Conservation (phyloP, 192 early-diverging fungal genomes). For the Coemansia sp. region DNA sequence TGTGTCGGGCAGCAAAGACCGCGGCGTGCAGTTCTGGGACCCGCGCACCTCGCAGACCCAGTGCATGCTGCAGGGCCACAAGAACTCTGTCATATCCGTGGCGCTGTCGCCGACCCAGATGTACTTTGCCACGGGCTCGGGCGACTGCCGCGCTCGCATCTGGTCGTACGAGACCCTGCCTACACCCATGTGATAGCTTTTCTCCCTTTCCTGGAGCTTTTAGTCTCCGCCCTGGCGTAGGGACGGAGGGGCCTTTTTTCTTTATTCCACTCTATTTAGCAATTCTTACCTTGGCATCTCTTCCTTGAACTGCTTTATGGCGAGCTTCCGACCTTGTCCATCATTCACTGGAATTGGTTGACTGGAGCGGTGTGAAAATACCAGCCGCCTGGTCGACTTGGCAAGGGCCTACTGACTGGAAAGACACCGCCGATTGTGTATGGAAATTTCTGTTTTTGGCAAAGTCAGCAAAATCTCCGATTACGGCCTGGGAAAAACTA, state of each 20-base stretch:
- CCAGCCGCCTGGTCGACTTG: too few relatives aligned
- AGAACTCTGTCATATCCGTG: slow-evolving; percentile 96
- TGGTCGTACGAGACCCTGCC: slow-evolving; percentile 75
- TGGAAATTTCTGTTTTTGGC: neutral
- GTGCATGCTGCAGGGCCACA: slow-evolving; percentile 88
- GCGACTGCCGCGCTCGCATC: slow-evolving; percentile 87
- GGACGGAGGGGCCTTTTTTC: neutral
- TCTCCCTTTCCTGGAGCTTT: neutral
- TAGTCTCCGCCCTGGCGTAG: neutral
- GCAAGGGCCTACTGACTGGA: too few relatives aligned
- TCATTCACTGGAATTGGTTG: too few relatives aligned
- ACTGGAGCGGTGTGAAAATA: too few relatives aligned
- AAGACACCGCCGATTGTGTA: too few relatives aligned
- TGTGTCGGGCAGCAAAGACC: slow-evolving; percentile 89
- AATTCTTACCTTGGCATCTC: too few relatives aligned
- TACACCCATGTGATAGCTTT: neutral
- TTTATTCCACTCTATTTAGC: neutral
- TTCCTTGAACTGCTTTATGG: too few relatives aligned
- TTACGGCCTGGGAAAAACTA: slow-evolving; percentile 4
- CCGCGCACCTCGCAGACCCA: slow-evolving; percentile 68
- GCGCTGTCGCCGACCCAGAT: slow-evolving; percentile 78
- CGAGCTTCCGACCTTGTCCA: too few relatives aligned
- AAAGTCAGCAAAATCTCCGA: neutral
- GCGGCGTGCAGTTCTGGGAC: slow-evolving; percentile 94
- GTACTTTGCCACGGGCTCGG: slow-evolving; percentile 94